A percentile compares a stretch with the other conserved stretches of the same genome.
These are phyloP conservation scores for Hypoxylon sp. DNA, from an alignment of 2,329 filamentous ascomycete species.

Conservation along the genomic window DNA sequence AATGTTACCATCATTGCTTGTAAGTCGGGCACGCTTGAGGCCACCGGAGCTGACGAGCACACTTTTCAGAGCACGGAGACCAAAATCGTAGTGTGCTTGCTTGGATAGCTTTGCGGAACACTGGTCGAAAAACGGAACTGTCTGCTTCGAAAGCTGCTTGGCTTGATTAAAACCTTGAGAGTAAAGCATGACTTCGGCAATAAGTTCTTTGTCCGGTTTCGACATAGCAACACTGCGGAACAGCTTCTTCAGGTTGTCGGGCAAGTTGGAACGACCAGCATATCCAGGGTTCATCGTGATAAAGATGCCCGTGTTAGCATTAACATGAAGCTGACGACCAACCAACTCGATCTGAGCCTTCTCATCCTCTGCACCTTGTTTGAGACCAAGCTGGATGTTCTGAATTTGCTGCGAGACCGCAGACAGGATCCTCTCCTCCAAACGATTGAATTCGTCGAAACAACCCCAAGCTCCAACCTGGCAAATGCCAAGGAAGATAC, in stretches of 20 bases:
- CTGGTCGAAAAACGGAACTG: slow-evolving; percentile 97
- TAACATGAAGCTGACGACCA: slow-evolving; percentile 89
- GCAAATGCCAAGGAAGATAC: slow-evolving; percentile 98
- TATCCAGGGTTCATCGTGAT: slow-evolving; percentile 99
- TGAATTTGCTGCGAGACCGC: slow-evolving; percentile 99
- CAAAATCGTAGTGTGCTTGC: slow-evolving; percentile 99
- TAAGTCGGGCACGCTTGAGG: slow-evolving; percentile 87
- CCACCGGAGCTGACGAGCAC: slow-evolving; percentile 98
- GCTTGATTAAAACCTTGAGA: slow-evolving; percentile 99
- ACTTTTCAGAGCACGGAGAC: slow-evolving; percentile 96
- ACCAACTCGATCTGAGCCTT: slow-evolving; percentile 94
- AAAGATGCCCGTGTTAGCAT: slow-evolving; percentile 96
- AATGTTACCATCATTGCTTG: slow-evolving; percentile 67
- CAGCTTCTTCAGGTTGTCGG: slow-evolving; percentile 99
- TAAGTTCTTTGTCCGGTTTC: slow-evolving; percentile 99
- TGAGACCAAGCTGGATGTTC: slow-evolving; percentile 97
- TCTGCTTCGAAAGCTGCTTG: slow-evolving; percentile 92
- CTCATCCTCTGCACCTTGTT: slow-evolving; percentile 84
- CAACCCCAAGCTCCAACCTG: slow-evolving; percentile 99
- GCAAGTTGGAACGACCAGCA: slow-evolving; percentile 95
- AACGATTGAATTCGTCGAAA: slow-evolving; percentile 99
- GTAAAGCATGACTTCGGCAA: slow-evolving; percentile 99
- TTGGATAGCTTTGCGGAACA: slow-evolving; percentile 87
- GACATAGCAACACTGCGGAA: slow-evolving; percentile 99
- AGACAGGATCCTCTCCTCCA: slow-evolving; percentile 97